A percentile compares a stretch with the other conserved stretches of the same genome.
Evolutionary conservation across 2,329 filamentous ascomycete genomes (phyloP).

Genomic region (Trichoderma polysporum): DNA sequence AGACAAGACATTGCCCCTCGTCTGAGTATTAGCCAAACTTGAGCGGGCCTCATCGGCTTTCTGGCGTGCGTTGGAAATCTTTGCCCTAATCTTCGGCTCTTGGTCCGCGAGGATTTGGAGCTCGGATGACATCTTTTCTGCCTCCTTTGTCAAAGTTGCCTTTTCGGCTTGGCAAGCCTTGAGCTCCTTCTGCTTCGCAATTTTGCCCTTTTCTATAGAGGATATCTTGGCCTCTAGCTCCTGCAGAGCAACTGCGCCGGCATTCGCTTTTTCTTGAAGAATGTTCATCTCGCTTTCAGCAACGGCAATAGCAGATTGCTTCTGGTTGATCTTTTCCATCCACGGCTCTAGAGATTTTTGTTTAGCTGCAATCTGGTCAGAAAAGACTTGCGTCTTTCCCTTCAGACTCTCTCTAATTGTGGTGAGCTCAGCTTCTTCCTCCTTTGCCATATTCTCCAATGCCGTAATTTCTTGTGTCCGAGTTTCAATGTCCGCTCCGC

Average conservation of each 20-base stretch:
- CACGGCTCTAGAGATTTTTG: constrained; percentile 95
- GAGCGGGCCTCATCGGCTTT: constrained; percentile 95
- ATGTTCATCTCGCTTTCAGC: constrained; percentile 94
- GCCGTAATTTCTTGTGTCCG: constrained; percentile 71
- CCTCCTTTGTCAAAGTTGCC: constrained; percentile 70
- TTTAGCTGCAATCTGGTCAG: constrained; percentile 86
- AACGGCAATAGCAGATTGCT: constrained; percentile 89
- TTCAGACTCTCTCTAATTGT: constrained; percentile 85
- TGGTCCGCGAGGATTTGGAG: constrained; percentile 69
- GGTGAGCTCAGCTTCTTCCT: constrained; percentile 78
- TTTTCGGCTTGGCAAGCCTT: constrained; percentile 74
- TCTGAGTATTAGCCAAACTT: constrained; percentile 85
- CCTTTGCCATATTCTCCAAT: constrained; percentile 73
- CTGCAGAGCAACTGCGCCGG: constrained; percentile 78
- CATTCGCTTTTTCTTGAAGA: constrained; percentile 82
- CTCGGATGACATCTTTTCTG: constrained; percentile 68
- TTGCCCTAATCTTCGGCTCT: constrained; percentile 78
- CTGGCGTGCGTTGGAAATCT: constrained; percentile 85
- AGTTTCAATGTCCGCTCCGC: constrained; percentile 73
- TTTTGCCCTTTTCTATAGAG: constrained; percentile 68
- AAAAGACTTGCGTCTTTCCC: constrained; percentile 93
- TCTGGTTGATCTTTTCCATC: constrained; percentile 96
- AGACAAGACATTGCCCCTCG: constrained; percentile 86
- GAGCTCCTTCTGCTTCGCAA: constrained; percentile 70
- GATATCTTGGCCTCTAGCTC: constrained; percentile 80